A percentile compares a stretch with the other conserved stretches of the same genome.
phyloP scores from a whole-genome alignment of 495 filamentous ascomycete species.

The Podospora fimiseda region DNA sequence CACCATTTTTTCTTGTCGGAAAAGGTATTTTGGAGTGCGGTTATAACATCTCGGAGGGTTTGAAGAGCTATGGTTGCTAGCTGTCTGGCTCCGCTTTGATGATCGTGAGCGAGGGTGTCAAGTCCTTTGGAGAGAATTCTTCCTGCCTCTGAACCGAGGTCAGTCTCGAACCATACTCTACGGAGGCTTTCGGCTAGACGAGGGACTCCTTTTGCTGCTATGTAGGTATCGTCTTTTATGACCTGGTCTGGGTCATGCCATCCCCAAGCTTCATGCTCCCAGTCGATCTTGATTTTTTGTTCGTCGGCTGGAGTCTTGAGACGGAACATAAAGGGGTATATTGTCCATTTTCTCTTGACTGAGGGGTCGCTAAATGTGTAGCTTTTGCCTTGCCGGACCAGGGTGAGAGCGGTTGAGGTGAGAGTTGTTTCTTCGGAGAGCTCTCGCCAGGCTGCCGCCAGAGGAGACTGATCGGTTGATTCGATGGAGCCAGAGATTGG shows the following conservation, averaged over 20 bases:
- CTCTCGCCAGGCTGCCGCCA: slow-evolving; percentile 55
- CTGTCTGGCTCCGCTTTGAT: slow-evolving; percentile 51
- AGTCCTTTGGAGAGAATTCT: slow-evolving; percentile 41
- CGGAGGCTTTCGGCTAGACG: slow-evolving; percentile 49
- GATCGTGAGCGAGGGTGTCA: slow-evolving; percentile 42
- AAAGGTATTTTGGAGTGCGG: slow-evolving; percentile 8
- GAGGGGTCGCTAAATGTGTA: slow-evolving; percentile 50
- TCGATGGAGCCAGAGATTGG: slow-evolving; percentile 59
- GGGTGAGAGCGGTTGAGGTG: slow-evolving; percentile 35
- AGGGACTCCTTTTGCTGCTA: slow-evolving; percentile 44
- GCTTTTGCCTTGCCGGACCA: slow-evolving; percentile 52
- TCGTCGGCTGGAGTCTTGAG: slow-evolving; percentile 35
- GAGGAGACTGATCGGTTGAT: slow-evolving; percentile 39
- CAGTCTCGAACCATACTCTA: slow-evolving; percentile 51
- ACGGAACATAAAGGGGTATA: slow-evolving; percentile 56
- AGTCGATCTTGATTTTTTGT: slow-evolving; percentile 47
- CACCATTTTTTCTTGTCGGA: slow-evolving; percentile 41
- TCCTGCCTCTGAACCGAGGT: slow-evolving; percentile 36
- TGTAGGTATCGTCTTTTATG: slow-evolving; percentile 20
- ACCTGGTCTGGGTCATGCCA: slow-evolving; percentile 50
- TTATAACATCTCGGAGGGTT: slow-evolving; percentile 39
- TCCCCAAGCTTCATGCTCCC: slow-evolving; percentile 55
- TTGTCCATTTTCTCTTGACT: slow-evolving; percentile 52
- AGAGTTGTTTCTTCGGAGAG: slow-evolving; percentile 57
- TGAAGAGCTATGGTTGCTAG: slow-evolving; percentile 45